A percentile compares a stretch with the other conserved stretches of the same genome.
Evolutionary conservation across 2,329 filamentous ascomycete species (phyloP).

Genomic region (Chaetomiaceae sp.): DNA sequence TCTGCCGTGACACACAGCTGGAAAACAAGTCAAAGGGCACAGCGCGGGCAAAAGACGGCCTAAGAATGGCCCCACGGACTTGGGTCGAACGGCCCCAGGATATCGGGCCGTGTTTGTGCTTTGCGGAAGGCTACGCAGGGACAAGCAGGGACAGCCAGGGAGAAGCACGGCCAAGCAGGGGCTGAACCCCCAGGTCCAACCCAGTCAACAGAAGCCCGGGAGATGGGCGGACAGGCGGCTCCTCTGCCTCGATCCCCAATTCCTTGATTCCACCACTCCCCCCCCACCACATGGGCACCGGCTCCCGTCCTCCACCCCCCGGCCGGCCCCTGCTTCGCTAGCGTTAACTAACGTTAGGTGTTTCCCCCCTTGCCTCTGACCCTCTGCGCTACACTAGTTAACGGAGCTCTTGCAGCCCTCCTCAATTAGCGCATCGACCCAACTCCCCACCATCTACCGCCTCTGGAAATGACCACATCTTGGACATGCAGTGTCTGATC

Average conservation of each 20-base stretch:
- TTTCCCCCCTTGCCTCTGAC: neutral
- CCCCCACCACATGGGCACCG: no score
- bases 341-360: no score
- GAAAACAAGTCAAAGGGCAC: neutral
- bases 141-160: neutral
- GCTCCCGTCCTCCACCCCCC: no score
- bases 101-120: slow-evolving; percentile 2
- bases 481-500: neutral
- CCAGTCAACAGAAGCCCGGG: neutral
- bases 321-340: no score
- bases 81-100: slow-evolving; percentile 1
- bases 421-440: slow-evolving; percentile 11
- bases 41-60: neutral
- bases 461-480: slow-evolving; percentile 15
- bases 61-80: neutral
- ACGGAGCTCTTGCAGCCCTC: slow-evolving; percentile 6
- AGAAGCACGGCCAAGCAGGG: no score
- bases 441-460: slow-evolving; percentile 2
- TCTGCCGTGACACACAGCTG: neutral
- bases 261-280: slow-evolving; percentile 6
- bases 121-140: neutral
- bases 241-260: no score
- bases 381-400: neutral
- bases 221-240: slow-evolving; percentile 7
- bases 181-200: neutral